Conservation (phyloP, 352 stramenopile species). For the Pythium chondricola region DNA sequence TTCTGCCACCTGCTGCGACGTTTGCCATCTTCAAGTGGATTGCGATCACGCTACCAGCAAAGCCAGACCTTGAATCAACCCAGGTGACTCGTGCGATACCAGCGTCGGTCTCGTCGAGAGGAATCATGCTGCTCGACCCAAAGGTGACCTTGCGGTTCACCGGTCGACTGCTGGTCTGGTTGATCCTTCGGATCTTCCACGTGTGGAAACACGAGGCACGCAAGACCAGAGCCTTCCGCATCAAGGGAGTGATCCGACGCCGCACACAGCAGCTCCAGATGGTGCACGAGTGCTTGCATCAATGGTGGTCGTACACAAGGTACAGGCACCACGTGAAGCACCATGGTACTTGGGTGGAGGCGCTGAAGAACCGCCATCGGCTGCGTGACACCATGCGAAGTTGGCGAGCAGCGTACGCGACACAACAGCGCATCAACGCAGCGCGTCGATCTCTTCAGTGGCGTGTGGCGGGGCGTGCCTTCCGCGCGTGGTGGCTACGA, state of each 20-base stretch:
- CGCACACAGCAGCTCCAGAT: constrained; percentile 25
- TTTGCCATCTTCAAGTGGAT: constrained; percentile 50
- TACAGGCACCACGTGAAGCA: constrained; percentile 19
- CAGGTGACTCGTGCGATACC: constrained; percentile 25
- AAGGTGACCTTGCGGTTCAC: constrained; percentile 12
- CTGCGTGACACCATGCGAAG: constrained; percentile 14
- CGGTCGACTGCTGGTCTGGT: constrained; percentile 10
- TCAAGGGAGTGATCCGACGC: constrained; percentile 21
- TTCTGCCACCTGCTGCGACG: constrained; percentile 27
- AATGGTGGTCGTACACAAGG: constrained; percentile 29
- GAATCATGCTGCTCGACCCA: neutral
- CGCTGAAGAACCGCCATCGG: constrained; percentile 17
- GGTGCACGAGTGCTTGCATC: constrained; percentile 36
- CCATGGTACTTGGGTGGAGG: constrained; percentile 32
- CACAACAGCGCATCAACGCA: neutral
- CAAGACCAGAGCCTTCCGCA: constrained; percentile 5
- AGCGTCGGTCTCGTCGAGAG: constrained; percentile 23
- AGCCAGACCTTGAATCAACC: constrained; percentile 9
- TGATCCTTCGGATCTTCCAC: constrained; percentile 11
- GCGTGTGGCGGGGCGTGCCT: neutral
- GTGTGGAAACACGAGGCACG: constrained; percentile 12
- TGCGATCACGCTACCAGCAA: constrained; percentile 23
- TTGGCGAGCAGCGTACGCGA: constrained; percentile 20
- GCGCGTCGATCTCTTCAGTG: neutral
- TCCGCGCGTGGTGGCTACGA: neutral